Evolutionary conservation across 2,329 filamentous ascomycete species (phyloP).

Genomic region (Calonectria hongkongensis): DNA sequence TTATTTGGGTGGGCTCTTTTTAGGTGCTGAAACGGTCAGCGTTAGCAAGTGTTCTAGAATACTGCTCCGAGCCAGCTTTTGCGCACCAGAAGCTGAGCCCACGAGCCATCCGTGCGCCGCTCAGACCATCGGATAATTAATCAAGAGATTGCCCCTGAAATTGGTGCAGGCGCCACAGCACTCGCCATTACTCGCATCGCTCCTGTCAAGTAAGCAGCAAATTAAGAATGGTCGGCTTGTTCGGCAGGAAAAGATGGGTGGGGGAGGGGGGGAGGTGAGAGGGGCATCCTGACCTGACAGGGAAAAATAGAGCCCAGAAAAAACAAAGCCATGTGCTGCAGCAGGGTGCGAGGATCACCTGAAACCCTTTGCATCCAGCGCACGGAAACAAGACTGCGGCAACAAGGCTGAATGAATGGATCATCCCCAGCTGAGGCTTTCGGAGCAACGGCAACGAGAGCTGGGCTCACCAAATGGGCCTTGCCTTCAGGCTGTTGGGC

Average conservation of each 20-base stretch:
- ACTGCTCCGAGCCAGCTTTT: neutral
- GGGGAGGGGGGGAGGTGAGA: too few relatives aligned
- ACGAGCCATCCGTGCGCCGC: constrained; percentile 14
- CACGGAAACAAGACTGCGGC: neutral
- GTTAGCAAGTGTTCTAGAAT: constrained; percentile 23
- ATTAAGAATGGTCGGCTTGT: constrained; percentile 7
- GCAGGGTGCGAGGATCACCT: constrained; percentile 19
- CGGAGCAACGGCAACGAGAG: neutral
- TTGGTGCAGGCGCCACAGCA: constrained; percentile 17
- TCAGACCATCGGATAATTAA: constrained; percentile 25
- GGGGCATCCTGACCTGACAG: neutral
- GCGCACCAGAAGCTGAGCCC: constrained; percentile 2
- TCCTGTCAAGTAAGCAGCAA: constrained; percentile 12
- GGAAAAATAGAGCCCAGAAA: constrained; percentile 1
- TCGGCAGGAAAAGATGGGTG: neutral
- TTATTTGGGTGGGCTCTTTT: constrained; percentile 6
- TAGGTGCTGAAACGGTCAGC: constrained; percentile 17
- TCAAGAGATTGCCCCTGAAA: constrained; percentile 23
- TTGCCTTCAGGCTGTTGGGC: neutral
- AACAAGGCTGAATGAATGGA: constrained; percentile 1
- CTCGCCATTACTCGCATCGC: constrained; percentile 14
- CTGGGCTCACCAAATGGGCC: neutral
- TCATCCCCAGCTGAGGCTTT: constrained; percentile 16
- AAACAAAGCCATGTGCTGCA: neutral
- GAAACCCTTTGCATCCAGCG: neutral